Percentiles rank a stretch among this genome's conserved stretches.
Evolutionary conservation across 257 asterid species (phyloP).

Genomic region (Nicotiana benthamiana): DNA sequence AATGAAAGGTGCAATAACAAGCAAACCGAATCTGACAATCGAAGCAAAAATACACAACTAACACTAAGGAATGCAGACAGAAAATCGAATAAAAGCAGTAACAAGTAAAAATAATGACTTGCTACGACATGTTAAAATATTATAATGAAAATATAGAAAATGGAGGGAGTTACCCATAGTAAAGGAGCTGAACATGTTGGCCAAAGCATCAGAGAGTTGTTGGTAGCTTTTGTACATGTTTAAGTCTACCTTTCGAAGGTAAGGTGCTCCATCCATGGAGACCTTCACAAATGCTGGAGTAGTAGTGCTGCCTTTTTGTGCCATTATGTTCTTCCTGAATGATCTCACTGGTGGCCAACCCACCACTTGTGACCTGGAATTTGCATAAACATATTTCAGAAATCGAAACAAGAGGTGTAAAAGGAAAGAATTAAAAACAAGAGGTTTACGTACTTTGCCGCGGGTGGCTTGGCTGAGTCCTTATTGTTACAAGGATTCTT

Average conservation of each 20-base stretch:
- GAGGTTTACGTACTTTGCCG: slow-evolving; percentile 35
- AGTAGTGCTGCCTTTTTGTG: slow-evolving; percentile 23
- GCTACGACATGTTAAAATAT: too few species aligned
- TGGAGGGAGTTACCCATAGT: slow-evolving; percentile 27
- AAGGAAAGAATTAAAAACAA: too few species aligned
- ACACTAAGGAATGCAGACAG: too few species aligned
- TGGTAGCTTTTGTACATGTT: slow-evolving; percentile 35
- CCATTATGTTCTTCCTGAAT: slow-evolving; percentile 35
- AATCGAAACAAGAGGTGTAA: too few species aligned
- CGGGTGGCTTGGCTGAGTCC: slow-evolving; percentile 37
- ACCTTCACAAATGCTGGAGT: slow-evolving; percentile 33
- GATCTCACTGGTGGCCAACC: slow-evolving; percentile 54
- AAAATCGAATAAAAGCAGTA: too few species aligned
- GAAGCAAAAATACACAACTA: too few species aligned
- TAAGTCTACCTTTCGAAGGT: slow-evolving; percentile 48
- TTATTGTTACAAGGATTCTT: slow-evolving; percentile 22
- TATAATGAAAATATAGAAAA: background rate
- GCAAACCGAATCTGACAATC: too few species aligned
- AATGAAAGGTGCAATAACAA: too few species aligned
- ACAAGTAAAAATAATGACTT: too few species aligned
- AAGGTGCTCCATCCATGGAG: slow-evolving; percentile 49
- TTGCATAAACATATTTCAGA: background rate
- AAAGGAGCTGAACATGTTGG: slow-evolving; percentile 42
- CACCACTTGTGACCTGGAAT: slow-evolving; percentile 39
- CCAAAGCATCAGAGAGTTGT: slow-evolving; percentile 42